Evolutionary conservation across 2,329 filamentous ascomycete genomes (phyloP).

Genomic region (Neonectria sp.): DNA sequence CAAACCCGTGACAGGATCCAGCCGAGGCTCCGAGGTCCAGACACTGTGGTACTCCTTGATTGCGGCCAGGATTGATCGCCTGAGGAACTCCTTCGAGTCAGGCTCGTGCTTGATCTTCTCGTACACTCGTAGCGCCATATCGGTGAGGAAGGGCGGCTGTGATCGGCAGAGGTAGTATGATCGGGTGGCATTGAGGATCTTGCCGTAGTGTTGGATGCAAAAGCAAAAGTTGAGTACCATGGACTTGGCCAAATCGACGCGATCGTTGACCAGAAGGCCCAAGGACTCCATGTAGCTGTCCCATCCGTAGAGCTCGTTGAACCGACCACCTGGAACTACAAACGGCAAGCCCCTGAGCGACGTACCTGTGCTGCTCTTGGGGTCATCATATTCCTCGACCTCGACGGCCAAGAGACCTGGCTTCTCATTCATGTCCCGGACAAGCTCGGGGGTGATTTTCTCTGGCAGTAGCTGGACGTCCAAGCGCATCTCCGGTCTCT

Average conservation of each 20-base stretch:
- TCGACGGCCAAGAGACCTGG: slow-evolving; percentile 92
- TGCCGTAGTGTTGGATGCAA: slow-evolving; percentile 98
- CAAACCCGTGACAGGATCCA: slow-evolving; percentile 83
- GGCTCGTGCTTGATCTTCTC: slow-evolving; percentile 92
- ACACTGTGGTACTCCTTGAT: slow-evolving; percentile 97
- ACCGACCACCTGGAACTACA: slow-evolving; percentile 96
- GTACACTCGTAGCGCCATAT: slow-evolving; percentile 95
- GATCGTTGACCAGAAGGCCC: slow-evolving; percentile 87
- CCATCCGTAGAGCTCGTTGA: slow-evolving; percentile 99
- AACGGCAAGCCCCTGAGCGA: slow-evolving; percentile 88
- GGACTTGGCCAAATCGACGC: slow-evolving; percentile 88
- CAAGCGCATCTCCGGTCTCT: slow-evolving; percentile 86
- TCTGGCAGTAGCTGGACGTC: slow-evolving; percentile 87
- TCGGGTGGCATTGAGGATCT: slow-evolving; percentile 96
- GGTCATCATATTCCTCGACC: slow-evolving; percentile 83
- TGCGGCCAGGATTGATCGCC: slow-evolving; percentile 84
- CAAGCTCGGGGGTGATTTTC: slow-evolving; percentile 84
- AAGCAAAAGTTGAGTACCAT: slow-evolving; percentile 99
- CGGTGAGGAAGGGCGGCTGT: slow-evolving; percentile 96
- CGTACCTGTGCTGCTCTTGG: slow-evolving; percentile 71
- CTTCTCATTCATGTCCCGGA: slow-evolving; percentile 87
- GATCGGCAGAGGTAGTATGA: slow-evolving; percentile 96
- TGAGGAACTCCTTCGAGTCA: slow-evolving; percentile 85
- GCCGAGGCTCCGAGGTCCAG: slow-evolving; percentile 85
- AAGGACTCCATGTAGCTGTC: slow-evolving; percentile 99